Percentiles rank a stretch among this genome's conserved stretches.
Conservation (phyloP, 305 asterid genomes). For the Solanum hybrid region DNA sequence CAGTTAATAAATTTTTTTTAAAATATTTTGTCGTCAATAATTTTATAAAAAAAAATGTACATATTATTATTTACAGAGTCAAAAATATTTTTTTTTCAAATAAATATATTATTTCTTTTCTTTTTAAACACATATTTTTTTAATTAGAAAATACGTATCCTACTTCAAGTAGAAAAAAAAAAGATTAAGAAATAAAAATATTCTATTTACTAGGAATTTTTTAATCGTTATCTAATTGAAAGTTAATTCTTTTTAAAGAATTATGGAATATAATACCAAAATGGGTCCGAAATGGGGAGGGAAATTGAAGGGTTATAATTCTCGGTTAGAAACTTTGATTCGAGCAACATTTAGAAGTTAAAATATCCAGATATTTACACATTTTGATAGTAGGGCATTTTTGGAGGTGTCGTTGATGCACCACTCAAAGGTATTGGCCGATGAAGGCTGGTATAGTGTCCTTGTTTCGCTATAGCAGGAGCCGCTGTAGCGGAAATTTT, state of each 20-base stretch:
- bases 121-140: too few relatives aligned
- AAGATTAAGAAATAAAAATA: too few relatives aligned
- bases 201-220: not conserved
- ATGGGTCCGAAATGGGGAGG: not conserved
- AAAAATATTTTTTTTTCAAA: too few relatives aligned
- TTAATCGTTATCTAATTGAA: not conserved
- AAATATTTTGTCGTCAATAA: too few relatives aligned
- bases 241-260: not conserved
- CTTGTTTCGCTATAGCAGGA: not conserved
- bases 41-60: not conserved
- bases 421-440: not conserved
- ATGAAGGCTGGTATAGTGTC: not conserved
- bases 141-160: too few relatives aligned
- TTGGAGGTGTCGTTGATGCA: not conserved
- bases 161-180: not conserved
- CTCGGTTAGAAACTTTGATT: not conserved
- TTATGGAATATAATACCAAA: not conserved
- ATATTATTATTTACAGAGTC: too few relatives aligned
- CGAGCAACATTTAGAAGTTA: not conserved
- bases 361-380: not conserved
- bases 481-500: not conserved
- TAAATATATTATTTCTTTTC: not conserved
- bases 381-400: not conserved
- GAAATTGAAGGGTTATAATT: not conserved
- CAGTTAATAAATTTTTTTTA: not conserved